Conservation (phyloP, 306 rosid species). For the Echinosophora koreensis region DNA sequence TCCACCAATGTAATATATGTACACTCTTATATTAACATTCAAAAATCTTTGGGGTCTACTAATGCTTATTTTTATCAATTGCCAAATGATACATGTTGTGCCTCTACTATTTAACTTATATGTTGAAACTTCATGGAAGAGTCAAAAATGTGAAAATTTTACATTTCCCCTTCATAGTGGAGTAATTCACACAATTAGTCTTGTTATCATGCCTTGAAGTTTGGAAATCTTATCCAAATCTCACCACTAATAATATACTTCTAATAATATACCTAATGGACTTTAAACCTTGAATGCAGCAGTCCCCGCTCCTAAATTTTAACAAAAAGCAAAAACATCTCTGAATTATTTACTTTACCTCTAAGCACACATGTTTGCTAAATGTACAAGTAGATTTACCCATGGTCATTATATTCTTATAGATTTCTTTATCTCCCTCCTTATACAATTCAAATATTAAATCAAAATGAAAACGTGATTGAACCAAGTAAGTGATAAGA, state of each 20-base stretch:
- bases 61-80: neutral
- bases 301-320: no score
- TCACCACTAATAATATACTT: no score
- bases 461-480: neutral
- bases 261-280: no score
- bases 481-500: neutral
- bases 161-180: neutral
- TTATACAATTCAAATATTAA: neutral
- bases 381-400: neutral
- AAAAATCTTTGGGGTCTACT: neutral
- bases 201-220: neutral
- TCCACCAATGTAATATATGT: slow-evolving; percentile 38
- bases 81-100: neutral
- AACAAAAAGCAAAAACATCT: no score
- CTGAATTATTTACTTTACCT: no score
- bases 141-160: neutral
- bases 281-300: no score
- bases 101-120: neutral
- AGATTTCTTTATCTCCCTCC: neutral
- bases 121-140: neutral
- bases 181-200: neutral
- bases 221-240: neutral
- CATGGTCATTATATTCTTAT: neutral
- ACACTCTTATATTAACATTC: neutral
- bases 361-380: neutral